A percentile compares a stretch with the other conserved stretches of the same genome.
These are phyloP conservation scores for Sesbania bispinosa DNA, from an alignment of 306 rosid species.

Conservation along the genomic window DNA sequence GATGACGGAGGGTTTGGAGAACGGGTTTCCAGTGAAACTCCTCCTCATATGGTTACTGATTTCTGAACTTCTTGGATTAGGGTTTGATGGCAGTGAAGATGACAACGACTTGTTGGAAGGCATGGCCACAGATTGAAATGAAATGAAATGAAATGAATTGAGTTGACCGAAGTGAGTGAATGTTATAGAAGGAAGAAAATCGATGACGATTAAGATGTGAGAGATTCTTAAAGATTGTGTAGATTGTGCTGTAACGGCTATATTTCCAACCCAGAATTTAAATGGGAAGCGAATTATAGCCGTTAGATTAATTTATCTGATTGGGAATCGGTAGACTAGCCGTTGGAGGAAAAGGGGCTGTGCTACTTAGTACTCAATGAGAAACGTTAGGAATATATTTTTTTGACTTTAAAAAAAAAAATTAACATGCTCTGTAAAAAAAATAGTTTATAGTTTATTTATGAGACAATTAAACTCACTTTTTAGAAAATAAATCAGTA, in stretches of 20 bases:
- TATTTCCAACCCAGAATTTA: conserved; percentile 29
- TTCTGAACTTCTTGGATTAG: conserved; percentile 64
- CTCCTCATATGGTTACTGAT: conserved; percentile 47
- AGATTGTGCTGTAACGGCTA: conserved; percentile 74
- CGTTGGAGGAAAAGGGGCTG: conserved; percentile 29
- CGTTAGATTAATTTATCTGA: conserved; percentile 40
- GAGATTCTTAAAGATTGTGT: conserved; percentile 22
- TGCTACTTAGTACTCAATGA: not conserved
- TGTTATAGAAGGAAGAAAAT: too few relatives aligned
- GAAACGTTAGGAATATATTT: too few relatives aligned
- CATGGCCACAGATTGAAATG: too few relatives aligned
- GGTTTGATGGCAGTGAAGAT: conserved; percentile 37
- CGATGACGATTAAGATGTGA: too few relatives aligned
- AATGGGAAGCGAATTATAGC: conserved; percentile 29
- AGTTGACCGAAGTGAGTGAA: not conserved
- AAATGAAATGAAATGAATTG: conserved; percentile 15
- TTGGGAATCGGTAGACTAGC: conserved; percentile 25
- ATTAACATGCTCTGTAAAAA: too few relatives aligned
- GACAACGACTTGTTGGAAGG: conserved; percentile 50
- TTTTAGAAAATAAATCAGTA: too few relatives aligned
- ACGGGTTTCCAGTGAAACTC: conserved; percentile 75
- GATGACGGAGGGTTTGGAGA: conserved; percentile 52
- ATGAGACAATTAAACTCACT: too few relatives aligned
- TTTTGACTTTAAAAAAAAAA: too few relatives aligned
- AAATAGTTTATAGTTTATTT: too few relatives aligned